A percentile compares a stretch with the other conserved stretches of the same genome.
These are phyloP conservation scores for Allomyces arbusculus DNA, from an alignment of 192 early-diverging fungal genomes.

Conservation along the genomic window DNA sequence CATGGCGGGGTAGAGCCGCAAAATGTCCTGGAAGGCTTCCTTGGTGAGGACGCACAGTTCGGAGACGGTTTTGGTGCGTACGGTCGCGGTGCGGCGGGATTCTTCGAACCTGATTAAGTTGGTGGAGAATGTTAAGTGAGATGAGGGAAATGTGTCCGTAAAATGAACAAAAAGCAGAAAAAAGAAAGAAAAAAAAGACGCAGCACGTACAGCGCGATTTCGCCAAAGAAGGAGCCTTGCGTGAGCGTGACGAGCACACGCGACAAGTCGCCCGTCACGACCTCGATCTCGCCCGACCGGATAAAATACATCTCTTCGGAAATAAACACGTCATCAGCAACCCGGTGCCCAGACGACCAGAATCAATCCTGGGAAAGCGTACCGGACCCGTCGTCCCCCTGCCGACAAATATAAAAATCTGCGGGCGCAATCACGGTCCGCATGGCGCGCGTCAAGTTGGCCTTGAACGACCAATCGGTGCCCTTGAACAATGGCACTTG, in stretches of 20 bases:
- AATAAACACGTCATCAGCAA: background rate
- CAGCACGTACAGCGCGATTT: background rate
- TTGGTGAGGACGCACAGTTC: background rate
- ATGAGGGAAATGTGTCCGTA: no score
- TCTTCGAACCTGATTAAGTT: background rate
- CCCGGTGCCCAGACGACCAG: no score
- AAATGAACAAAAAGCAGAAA: no score
- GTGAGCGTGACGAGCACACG: slow-evolving; percentile 1
- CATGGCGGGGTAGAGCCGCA: background rate
- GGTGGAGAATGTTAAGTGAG: no score
- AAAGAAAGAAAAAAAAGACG: background rate
- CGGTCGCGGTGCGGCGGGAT: background rate
- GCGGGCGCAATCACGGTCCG: background rate
- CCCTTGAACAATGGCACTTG: slow-evolving; percentile 7
- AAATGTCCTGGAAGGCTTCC: background rate
- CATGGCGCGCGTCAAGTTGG: slow-evolving; percentile 2
- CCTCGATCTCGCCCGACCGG: slow-evolving; percentile 4
- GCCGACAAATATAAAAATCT: background rate
- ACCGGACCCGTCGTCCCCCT: slow-evolving; percentile 4
- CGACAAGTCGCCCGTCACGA: background rate
- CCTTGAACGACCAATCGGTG: slow-evolving; percentile 3
- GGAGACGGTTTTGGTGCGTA: background rate
- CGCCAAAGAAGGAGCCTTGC: slow-evolving; percentile 1
- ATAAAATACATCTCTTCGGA: slow-evolving; percentile 9
- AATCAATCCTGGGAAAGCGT: background rate